Evolutionary conservation across 2,329 filamentous ascomycete genomes (phyloP).

Genomic region (Phyllosticta paracitricarpa): DNA sequence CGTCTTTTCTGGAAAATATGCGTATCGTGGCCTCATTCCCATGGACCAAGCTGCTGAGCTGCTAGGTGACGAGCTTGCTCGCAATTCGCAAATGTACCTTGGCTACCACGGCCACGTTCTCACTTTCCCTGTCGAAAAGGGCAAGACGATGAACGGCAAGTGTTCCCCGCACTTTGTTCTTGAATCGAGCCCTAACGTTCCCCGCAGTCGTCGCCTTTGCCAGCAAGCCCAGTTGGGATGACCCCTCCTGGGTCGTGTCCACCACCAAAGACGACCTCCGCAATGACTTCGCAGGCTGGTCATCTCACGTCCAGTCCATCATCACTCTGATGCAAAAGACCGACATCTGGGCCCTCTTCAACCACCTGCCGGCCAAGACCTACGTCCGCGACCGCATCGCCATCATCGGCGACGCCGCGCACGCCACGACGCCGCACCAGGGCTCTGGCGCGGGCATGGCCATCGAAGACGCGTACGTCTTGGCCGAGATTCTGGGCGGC

Average conservation of each 20-base stretch:
- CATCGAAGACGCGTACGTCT: conserved; percentile 43
- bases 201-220: conserved; percentile 37
- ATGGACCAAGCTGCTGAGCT: conserved; percentile 43
- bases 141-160: conserved; percentile 44
- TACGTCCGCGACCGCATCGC: conserved; percentile 29
- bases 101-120: conserved; percentile 49
- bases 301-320: conserved; percentile 28
- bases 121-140: conserved; percentile 52
- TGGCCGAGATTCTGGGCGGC: conserved; percentile 27
- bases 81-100: conserved; percentile 46
- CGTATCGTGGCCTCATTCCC: conserved; percentile 52
- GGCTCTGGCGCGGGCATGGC: conserved; percentile 48
- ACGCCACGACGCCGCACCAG: conserved; percentile 45
- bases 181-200: background rate
- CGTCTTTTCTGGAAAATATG: conserved; percentile 48
- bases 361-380: conserved; percentile 34
- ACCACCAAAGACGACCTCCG: conserved; percentile 33
- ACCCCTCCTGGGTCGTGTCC: conserved; percentile 30
- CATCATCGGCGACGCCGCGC: conserved; percentile 48
- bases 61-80: conserved; percentile 40
- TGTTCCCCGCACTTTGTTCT: background rate
- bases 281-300: conserved; percentile 34
- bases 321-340: conserved; percentile 39
- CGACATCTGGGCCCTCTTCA: conserved; percentile 39
- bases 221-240: conserved; percentile 33